phyloP scores from a whole-genome alignment of 2,329 filamentous ascomycete species.

The Dryadomyces quercivorus region DNA sequence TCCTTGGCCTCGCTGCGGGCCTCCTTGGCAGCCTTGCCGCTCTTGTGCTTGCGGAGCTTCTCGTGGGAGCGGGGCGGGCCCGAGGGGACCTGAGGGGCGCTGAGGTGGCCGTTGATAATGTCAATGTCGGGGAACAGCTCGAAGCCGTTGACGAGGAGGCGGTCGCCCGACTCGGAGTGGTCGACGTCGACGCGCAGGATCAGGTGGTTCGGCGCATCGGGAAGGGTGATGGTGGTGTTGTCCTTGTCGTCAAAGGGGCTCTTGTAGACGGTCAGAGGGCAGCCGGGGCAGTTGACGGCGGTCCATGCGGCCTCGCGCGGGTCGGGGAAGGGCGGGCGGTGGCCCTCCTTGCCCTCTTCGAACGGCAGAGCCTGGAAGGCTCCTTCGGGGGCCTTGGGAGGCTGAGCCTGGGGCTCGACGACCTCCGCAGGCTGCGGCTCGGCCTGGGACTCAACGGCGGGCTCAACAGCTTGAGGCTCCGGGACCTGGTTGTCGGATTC shows the following conservation, averaged over 20 bases:
- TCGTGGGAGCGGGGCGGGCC: constrained; percentile 2
- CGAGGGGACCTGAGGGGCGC: constrained; percentile 28
- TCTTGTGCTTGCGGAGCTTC: constrained; percentile 15
- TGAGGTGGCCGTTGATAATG: constrained; percentile 29
- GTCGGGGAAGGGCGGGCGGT: no score
- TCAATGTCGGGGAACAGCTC: constrained; percentile 45
- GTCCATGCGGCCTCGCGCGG: background rate
- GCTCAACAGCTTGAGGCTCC: background rate
- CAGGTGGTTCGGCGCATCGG: constrained; percentile 25
- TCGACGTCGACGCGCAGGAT: constrained; percentile 43
- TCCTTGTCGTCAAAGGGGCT: constrained; percentile 1
- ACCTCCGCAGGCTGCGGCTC: background rate
- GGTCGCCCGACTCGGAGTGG: constrained; percentile 27
- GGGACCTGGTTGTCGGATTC: constrained; percentile 3
- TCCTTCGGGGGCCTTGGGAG: background rate
- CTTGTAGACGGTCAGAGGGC: constrained; percentile 22
- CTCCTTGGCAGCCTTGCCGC: constrained; percentile 5
- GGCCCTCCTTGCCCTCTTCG: background rate
- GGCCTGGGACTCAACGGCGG: no score
- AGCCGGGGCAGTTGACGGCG: constrained; percentile 40
- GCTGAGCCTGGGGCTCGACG: no score
- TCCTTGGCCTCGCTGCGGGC: constrained; percentile 12
- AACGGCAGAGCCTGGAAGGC: constrained; percentile 25
- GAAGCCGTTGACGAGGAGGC: constrained; percentile 45
- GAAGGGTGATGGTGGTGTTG: constrained; percentile 15